A percentile compares a stretch with the other conserved stretches of the same genome.
Conservation (phyloP, 768 basidiomycete species). For the Boletus rubroflammeus region DNA sequence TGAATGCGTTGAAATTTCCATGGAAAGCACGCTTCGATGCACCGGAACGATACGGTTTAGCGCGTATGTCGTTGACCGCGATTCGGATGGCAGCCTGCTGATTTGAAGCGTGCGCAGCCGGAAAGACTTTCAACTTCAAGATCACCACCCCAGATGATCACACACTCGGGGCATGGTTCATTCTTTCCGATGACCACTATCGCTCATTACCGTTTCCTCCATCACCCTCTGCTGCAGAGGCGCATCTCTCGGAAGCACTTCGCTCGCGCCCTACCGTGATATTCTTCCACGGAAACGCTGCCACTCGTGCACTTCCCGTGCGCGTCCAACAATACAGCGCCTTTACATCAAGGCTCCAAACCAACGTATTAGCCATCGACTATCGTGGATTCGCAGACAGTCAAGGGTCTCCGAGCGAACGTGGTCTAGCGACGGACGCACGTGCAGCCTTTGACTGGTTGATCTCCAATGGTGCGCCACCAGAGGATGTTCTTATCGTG, state of each 20-base stretch:
- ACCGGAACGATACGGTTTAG: conserved; percentile 78
- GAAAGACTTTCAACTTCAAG: conserved; percentile 70
- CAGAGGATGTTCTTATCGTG: conserved; percentile 63
- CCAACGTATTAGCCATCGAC: conserved; percentile 83
- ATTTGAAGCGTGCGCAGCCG: conserved; percentile 42
- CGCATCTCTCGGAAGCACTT: conserved; percentile 53
- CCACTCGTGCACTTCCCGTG: conserved; percentile 61
- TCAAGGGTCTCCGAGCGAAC: conserved; percentile 69
- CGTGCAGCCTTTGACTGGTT: conserved; percentile 81
- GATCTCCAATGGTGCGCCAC: conserved; percentile 49
- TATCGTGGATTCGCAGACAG: conserved; percentile 94
- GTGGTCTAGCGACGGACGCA: conserved; percentile 70
- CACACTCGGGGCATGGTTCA: conserved; percentile 82
- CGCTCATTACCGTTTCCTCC: conserved; percentile 42
- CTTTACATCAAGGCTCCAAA: conserved; percentile 59
- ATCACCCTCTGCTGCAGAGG: conserved; percentile 33
- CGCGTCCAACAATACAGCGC: conserved; percentile 69
- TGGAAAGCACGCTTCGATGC: conserved; percentile 55
- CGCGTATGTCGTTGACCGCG: conserved; percentile 49
- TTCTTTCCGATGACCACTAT: conserved; percentile 66
- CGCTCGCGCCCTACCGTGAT: conserved; percentile 67
- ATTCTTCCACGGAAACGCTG: conserved; percentile 92
- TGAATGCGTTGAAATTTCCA: conserved; percentile 66
- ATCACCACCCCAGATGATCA: conserved; percentile 75
- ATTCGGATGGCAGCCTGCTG: background rate